Evolutionary conservation across 371 early-diverging fungal species (phyloP).

Genomic region (Mucor piriformis): DNA sequence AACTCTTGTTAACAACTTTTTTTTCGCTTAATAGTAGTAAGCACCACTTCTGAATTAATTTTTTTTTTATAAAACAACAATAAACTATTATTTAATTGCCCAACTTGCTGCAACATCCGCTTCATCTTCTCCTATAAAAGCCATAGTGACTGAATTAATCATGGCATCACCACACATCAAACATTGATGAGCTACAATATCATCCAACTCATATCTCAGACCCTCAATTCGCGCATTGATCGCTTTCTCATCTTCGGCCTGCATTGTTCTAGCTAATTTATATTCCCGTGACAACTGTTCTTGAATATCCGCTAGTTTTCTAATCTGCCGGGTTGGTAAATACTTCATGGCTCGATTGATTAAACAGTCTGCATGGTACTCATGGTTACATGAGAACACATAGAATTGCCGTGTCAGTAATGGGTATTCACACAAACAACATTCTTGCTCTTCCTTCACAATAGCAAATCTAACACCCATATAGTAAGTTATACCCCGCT

Average conservation of each 20-base stretch:
- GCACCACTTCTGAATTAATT: no score
- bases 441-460: slow-evolving; percentile 24
- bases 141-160: slow-evolving; percentile 76
- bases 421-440: slow-evolving; percentile 47
- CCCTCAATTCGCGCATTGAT: slow-evolving; percentile 22
- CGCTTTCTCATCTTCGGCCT: slow-evolving; percentile 27
- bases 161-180: slow-evolving; percentile 86
- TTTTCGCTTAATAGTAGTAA: neutral
- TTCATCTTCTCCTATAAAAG: slow-evolving; percentile 66
- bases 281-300: slow-evolving; percentile 59
- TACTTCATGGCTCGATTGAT: slow-evolving; percentile 55
- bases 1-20: neutral
- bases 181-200: slow-evolving; percentile 84
- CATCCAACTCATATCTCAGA: slow-evolving; percentile 70
- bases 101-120: slow-evolving; percentile 54
- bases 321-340: slow-evolving; percentile 39
- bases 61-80: neutral
- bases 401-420: slow-evolving; percentile 29
- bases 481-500: no score
- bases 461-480: slow-evolving; percentile 30
- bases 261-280: slow-evolving; percentile 9
- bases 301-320: slow-evolving; percentile 58
- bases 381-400: slow-evolving; percentile 26
- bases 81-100: slow-evolving; percentile 42
- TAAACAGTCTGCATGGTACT: slow-evolving; percentile 82